phyloP scores from a whole-genome alignment of 192 early-diverging fungal genomes.

The Coemansia sp. region DNA sequence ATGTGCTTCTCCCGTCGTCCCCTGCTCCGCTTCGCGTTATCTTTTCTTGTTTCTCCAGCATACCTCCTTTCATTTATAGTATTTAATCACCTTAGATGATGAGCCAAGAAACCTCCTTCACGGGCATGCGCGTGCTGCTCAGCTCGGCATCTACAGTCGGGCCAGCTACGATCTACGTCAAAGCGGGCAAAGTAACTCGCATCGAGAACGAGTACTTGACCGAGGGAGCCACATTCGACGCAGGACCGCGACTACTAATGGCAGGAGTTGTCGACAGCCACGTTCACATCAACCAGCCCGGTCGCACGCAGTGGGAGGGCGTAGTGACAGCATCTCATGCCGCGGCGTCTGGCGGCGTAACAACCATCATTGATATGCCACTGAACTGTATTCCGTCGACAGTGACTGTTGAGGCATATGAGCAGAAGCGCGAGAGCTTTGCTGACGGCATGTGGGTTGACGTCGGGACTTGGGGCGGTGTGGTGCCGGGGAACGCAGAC shows the following conservation, averaged over 20 bases:
- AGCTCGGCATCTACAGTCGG: conserved; percentile 48
- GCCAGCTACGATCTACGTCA: conserved; percentile 63
- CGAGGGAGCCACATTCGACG: conserved; percentile 53
- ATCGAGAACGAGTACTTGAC: conserved; percentile 53
- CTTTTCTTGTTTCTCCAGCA: not conserved
- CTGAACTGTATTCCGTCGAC: conserved; percentile 88
- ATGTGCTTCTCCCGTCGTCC: not conserved
- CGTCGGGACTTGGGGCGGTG: conserved; percentile 78
- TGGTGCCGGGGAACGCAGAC: conserved; percentile 72
- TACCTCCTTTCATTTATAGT: not conserved
- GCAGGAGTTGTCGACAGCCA: conserved; percentile 78
- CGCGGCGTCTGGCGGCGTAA: conserved; percentile 81
- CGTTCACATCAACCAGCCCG: conserved; percentile 85
- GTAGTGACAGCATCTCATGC: conserved; percentile 78
- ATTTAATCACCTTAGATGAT: conserved; percentile 12
- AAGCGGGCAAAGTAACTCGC: conserved; percentile 59
- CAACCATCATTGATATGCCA: conserved; percentile 83
- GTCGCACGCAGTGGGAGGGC: conserved; percentile 84
- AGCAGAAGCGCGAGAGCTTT: conserved; percentile 68
- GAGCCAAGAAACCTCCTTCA: conserved; percentile 43
- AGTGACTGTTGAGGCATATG: conserved; percentile 67
- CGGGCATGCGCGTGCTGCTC: conserved; percentile 53
- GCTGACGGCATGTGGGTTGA: conserved; percentile 73
- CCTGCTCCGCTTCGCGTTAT: not conserved
- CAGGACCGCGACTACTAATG: conserved; percentile 65